Evolutionary conservation across 495 filamentous ascomycete genomes (phyloP).

Genomic region (Hypoxylon intermedium): DNA sequence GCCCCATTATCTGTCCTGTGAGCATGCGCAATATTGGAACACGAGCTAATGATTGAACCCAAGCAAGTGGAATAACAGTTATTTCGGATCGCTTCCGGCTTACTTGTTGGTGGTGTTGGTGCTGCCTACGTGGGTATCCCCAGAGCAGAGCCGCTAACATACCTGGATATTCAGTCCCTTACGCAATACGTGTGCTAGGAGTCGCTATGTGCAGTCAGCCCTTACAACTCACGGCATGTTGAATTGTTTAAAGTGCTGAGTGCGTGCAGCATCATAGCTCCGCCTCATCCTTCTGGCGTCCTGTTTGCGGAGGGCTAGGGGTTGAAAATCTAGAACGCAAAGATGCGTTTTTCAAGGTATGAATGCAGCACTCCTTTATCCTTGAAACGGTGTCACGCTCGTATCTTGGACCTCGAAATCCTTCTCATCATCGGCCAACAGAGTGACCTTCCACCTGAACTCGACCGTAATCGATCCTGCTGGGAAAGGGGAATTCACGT

Average conservation of each 20-base stretch:
- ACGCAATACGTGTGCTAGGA: neutral
- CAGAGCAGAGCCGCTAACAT: constrained; percentile 17
- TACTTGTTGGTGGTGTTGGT: neutral
- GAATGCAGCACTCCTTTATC: constrained; percentile 2
- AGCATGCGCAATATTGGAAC: neutral
- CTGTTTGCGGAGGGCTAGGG: constrained; percentile 8
- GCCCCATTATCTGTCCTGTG: neutral
- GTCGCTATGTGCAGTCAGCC: constrained; percentile 3
- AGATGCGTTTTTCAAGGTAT: neutral
- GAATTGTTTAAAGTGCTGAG: neutral
- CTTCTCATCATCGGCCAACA: constrained; percentile 5
- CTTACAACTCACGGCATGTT: neutral
- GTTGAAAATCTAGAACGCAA: constrained; percentile 4
- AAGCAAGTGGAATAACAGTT: neutral
- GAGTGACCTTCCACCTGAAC: constrained; percentile 22
- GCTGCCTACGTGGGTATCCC: constrained; percentile 2
- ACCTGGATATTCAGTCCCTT: constrained; percentile 6
- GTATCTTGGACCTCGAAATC: constrained; percentile 12
- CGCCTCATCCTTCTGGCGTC: constrained; percentile 30
- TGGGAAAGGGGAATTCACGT: neutral
- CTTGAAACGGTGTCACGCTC: constrained; percentile 22
- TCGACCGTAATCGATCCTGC: constrained; percentile 3
- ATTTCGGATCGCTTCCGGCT: neutral
- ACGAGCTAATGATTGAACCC: neutral
- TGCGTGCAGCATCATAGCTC: constrained; percentile 8